Conservation (phyloP, 2,329 filamentous ascomycete genomes). For the Kalaharituber pfeilii region DNA sequence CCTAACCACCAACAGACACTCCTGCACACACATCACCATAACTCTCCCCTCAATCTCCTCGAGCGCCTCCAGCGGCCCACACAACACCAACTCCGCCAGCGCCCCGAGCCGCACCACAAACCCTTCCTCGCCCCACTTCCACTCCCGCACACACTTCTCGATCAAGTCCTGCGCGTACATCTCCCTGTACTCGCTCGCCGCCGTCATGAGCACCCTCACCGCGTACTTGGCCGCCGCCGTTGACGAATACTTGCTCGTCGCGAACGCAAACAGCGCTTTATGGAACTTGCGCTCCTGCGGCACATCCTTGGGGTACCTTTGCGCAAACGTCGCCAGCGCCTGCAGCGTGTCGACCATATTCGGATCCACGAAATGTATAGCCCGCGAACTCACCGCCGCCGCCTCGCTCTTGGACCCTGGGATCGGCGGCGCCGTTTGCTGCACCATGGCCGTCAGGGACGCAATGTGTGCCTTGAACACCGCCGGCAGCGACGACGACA, state of each 20-base stretch:
- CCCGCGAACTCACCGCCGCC: too few relatives aligned
- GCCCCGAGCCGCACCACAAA: slow-evolving; percentile 60
- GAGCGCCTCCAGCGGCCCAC: slow-evolving; percentile 42
- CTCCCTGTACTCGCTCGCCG: slow-evolving; percentile 53
- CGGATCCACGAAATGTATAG: slow-evolving; percentile 39
- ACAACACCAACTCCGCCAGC: slow-evolving; percentile 56
- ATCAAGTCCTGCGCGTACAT: slow-evolving; percentile 74
- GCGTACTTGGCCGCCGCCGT: slow-evolving; percentile 82
- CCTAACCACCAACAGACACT: slow-evolving; percentile 55
- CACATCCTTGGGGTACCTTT: slow-evolving; percentile 68
- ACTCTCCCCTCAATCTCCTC: slow-evolving; percentile 64
- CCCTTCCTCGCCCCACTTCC: slow-evolving; percentile 52
- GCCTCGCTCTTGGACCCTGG: slow-evolving; percentile 35
- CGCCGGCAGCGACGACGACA: slow-evolving; percentile 73
- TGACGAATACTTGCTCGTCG: slow-evolving; percentile 51
- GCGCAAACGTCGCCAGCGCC: slow-evolving; percentile 80
- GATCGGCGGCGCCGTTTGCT: slow-evolving; percentile 53
- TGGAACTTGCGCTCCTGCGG: slow-evolving; percentile 64
- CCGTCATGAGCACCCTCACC: slow-evolving; percentile 70
- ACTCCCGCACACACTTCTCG: slow-evolving; percentile 55
- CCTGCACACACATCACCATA: slow-evolving; percentile 55
- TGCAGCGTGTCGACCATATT: slow-evolving; percentile 79
- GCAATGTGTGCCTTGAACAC: slow-evolving; percentile 86
- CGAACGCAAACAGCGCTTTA: slow-evolving; percentile 66
- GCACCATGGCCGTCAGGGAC: slow-evolving; percentile 72